phyloP scores from a whole-genome alignment of 177 flowering plant species.

The Viscum album region DNA sequence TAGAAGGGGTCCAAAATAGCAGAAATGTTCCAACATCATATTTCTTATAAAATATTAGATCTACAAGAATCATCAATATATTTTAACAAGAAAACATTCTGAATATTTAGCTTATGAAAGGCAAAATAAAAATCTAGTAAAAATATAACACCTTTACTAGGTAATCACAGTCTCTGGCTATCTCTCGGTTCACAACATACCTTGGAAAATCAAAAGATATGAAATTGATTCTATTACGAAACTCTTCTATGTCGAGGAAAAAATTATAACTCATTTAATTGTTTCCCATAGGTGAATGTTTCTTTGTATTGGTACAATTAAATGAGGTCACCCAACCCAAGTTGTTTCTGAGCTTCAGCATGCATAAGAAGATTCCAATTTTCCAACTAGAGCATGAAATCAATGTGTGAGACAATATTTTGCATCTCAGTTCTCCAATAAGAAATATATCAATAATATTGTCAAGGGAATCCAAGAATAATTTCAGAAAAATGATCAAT shows the following conservation, averaged over 20 bases:
- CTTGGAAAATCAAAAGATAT: slow-evolving; percentile 44
- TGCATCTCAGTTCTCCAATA: slow-evolving; percentile 95
- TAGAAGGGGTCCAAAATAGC: not conserved
- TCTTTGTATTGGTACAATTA: too few relatives aligned
- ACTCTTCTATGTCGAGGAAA: slow-evolving; percentile 85
- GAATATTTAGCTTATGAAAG: slow-evolving; percentile 88
- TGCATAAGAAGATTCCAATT: slow-evolving; percentile 70
- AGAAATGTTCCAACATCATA: not conserved
- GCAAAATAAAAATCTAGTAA: slow-evolving; percentile 86
- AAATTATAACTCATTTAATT: slow-evolving; percentile 47
- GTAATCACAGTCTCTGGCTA: slow-evolving; percentile 82
- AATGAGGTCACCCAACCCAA: slow-evolving; percentile 51
- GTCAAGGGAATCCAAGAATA: slow-evolving; percentile 54
- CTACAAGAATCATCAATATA: slow-evolving; percentile 45
- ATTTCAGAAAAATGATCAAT: slow-evolving; percentile 68
- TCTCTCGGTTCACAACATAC: slow-evolving; percentile 89
- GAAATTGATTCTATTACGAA: slow-evolving; percentile 23
- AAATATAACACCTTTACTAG: slow-evolving; percentile 75
- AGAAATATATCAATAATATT: slow-evolving; percentile 84
- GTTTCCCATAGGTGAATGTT: not conserved
- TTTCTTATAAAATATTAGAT: not conserved
- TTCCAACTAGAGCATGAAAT: slow-evolving; percentile 85
- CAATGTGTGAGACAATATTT: slow-evolving; percentile 59
- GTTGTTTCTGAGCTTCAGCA: slow-evolving; percentile 60
- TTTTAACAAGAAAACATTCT: slow-evolving; percentile 84